A percentile compares a stretch with the other conserved stretches of the same genome.
These are phyloP conservation scores for Pseudopediastrum boryanum DNA, from an alignment of 139 green algal genomes.

Conservation along the genomic window DNA sequence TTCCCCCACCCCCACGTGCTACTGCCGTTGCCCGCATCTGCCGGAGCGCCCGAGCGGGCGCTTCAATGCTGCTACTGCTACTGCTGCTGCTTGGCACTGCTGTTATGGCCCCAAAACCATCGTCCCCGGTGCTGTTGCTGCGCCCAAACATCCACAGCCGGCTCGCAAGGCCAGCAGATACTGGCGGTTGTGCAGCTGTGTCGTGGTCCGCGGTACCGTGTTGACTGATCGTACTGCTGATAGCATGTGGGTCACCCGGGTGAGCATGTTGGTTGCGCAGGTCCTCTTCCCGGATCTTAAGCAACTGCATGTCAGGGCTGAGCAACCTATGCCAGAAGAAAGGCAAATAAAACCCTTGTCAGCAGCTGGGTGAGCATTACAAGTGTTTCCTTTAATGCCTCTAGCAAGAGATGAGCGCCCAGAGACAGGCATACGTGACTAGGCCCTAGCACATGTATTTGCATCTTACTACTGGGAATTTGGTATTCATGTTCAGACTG, in stretches of 20 bases:
- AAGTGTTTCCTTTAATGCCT: too few relatives aligned
- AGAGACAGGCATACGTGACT: too few relatives aligned
- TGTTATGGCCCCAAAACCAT: background rate
- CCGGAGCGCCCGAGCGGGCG: background rate
- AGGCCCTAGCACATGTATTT: too few relatives aligned
- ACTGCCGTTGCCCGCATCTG: background rate
- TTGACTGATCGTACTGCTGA: background rate
- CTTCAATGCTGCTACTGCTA: background rate
- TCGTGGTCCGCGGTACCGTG: background rate
- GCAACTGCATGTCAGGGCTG: constrained; percentile 9
- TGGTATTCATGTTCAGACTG: too few relatives aligned
- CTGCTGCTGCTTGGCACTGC: background rate
- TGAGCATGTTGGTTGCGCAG: constrained; percentile 5
- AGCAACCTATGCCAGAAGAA: too few relatives aligned
- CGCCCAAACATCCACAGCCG: constrained; percentile 44
- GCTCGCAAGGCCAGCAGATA: background rate
- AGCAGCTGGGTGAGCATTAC: too few relatives aligned
- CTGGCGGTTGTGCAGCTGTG: background rate
- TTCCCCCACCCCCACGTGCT: background rate
- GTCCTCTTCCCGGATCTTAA: constrained; percentile 13
- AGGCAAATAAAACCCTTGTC: too few relatives aligned
- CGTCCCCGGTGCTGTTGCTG: constrained; percentile 21
- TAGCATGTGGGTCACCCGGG: background rate
- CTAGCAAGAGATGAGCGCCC: too few relatives aligned
- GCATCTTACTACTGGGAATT: too few relatives aligned